Evolutionary conservation across 169 alveolate genomes (phyloP).

Genomic region (Babesia caballi): DNA sequence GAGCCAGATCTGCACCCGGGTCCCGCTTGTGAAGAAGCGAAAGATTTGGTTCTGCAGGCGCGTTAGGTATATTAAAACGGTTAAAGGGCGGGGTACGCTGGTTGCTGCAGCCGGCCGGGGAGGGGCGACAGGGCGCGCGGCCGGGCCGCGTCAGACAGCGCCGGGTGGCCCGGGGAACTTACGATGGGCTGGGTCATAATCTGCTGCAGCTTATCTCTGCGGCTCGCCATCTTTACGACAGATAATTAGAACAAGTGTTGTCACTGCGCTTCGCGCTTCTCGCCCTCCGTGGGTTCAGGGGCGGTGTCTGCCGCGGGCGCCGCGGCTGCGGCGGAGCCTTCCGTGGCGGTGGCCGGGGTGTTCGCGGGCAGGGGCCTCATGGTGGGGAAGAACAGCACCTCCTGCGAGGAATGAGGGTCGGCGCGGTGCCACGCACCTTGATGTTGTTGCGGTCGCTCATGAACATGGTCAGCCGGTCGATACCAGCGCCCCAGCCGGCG

Average conservation of each 20-base stretch:
- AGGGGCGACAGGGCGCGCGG: background rate
- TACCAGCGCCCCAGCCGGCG: conserved; percentile 98
- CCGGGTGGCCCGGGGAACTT: conserved; percentile 20
- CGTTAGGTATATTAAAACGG: background rate
- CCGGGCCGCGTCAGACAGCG: background rate
- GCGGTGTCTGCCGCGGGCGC: conserved; percentile 3
- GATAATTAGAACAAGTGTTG: background rate
- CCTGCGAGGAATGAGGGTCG: conserved; percentile 11
- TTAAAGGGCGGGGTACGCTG: background rate
- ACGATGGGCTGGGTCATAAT: conserved; percentile 90
- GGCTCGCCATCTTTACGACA: conserved; percentile 65
- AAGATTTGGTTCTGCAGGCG: conserved; percentile 86
- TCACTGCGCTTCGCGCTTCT: background rate
- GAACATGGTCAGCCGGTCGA: conserved; percentile 96
- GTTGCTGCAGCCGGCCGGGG: background rate
- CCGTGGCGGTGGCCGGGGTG: background rate
- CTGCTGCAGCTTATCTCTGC: conserved; percentile 80
- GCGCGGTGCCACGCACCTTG: conserved; percentile 72
- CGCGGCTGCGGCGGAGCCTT: background rate
- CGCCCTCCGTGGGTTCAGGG: conserved; percentile 11
- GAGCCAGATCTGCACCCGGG: conserved; percentile 92
- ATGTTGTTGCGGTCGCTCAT: conserved; percentile 91
- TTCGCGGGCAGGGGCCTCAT: conserved; percentile 86
- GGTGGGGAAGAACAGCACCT: conserved; percentile 97
- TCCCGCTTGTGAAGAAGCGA: conserved; percentile 88